These are phyloP conservation scores for Hordeum marinum DNA, from an alignment of 176 grass and related monocot genomes.

Conservation along the genomic window DNA sequence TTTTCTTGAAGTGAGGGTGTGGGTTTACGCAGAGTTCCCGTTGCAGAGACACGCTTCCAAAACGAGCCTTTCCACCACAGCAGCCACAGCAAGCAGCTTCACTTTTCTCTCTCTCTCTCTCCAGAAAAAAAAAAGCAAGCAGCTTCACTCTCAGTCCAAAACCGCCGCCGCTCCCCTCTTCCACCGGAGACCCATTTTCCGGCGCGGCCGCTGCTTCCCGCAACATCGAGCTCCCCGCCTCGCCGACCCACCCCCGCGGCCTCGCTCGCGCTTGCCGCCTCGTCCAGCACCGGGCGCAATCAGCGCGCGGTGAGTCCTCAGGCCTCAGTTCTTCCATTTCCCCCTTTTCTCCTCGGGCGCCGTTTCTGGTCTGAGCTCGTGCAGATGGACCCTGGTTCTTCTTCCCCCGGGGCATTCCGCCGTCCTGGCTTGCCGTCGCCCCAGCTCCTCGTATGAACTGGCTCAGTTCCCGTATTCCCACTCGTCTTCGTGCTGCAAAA, in stretches of 20 bases:
- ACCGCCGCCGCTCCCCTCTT: background rate
- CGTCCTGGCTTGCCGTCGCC: background rate
- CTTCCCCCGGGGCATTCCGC: background rate
- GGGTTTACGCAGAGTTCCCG: too few relatives aligned
- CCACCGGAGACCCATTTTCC: background rate
- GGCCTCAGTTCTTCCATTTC: background rate
- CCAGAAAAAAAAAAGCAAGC: too few relatives aligned
- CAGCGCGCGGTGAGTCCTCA: background rate
- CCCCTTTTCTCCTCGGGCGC: background rate
- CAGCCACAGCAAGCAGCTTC: too few relatives aligned
- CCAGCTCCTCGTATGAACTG: background rate
- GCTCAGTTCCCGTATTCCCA: background rate
- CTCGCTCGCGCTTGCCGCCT: background rate
- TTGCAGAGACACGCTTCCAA: too few relatives aligned
- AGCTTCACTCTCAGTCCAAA: background rate
- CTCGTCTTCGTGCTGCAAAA: background rate
- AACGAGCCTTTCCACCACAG: too few relatives aligned
- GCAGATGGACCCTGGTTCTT: background rate
- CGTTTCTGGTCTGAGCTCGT: background rate
- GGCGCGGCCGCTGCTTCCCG: background rate
- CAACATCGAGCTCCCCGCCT: background rate
- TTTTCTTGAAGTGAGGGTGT: too few relatives aligned
- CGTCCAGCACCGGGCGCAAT: background rate
- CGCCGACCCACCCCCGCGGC: background rate
- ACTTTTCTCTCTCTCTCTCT: too few relatives aligned